phyloP scores from a whole-genome alignment of 768 basidiomycete species.

The Hericium coralloides region DNA sequence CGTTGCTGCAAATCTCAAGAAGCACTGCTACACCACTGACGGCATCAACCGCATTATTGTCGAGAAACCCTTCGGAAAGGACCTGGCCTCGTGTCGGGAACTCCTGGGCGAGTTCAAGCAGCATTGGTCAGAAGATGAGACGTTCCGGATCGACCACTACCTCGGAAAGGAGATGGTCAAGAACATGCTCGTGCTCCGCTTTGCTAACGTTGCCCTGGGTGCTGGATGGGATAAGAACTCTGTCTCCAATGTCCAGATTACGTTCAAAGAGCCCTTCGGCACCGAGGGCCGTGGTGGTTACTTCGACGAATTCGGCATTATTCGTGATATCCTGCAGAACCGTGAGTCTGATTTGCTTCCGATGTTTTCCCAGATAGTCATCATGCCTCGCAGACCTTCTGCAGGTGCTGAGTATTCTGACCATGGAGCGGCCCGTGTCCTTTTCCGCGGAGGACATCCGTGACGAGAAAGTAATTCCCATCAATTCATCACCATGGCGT shows the following conservation, averaged over 20 bases:
- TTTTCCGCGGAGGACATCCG: slow-evolving; percentile 97
- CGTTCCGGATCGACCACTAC: slow-evolving; percentile 98
- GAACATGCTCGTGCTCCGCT: slow-evolving; percentile 91
- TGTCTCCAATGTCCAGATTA: slow-evolving; percentile 96
- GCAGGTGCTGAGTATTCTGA: slow-evolving; percentile 89
- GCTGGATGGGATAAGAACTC: slow-evolving; percentile 94
- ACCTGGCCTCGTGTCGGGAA: slow-evolving; percentile 73
- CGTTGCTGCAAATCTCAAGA: slow-evolving; percentile 76
- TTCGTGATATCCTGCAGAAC: slow-evolving; percentile 96
- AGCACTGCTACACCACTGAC: slow-evolving; percentile 61
- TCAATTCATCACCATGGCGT: neutral
- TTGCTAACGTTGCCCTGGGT: slow-evolving; percentile 87
- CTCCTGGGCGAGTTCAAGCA: slow-evolving; percentile 74
- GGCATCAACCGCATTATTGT: slow-evolving; percentile 91
- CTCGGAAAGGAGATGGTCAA: slow-evolving; percentile 99
- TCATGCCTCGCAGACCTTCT: slow-evolving; percentile 57
- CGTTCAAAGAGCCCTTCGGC: slow-evolving; percentile 98
- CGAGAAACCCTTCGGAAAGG: slow-evolving; percentile 98
- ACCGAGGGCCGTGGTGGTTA: slow-evolving; percentile 99
- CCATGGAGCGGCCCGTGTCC: slow-evolving; percentile 98
- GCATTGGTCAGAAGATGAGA: slow-evolving; percentile 94
- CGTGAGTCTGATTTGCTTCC: slow-evolving; percentile 48
- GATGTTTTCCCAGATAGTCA: neutral
- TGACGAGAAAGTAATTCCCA: slow-evolving; percentile 81
- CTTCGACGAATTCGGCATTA: slow-evolving; percentile 99